phyloP scores from a whole-genome alignment of 2,329 filamentous ascomycete genomes.

The Parafenestella ontariensis region DNA sequence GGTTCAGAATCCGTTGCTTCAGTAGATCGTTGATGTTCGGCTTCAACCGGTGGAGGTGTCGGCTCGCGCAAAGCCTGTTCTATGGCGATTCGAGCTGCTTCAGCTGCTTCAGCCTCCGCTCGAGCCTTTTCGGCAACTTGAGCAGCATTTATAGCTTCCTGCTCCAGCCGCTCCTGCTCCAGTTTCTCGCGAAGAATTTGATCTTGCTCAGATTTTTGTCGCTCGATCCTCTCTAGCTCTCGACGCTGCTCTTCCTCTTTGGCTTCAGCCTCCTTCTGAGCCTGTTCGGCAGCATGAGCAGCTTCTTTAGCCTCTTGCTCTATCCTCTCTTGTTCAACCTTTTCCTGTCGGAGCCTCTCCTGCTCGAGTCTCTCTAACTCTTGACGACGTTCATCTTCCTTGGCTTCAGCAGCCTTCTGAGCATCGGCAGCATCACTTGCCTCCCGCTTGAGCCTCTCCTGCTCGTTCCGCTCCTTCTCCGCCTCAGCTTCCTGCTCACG shows the following conservation, averaged over 20 bases:
- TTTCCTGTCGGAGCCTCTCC: constrained; percentile 4
- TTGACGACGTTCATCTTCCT: neutral
- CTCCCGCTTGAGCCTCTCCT: neutral
- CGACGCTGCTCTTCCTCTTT: neutral
- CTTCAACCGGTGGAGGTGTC: neutral
- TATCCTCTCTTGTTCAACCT: constrained; percentile 4
- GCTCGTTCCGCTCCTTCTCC: constrained; percentile 1
- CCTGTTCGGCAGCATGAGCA: neutral
- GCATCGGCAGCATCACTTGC: neutral
- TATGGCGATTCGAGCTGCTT: constrained; percentile 9
- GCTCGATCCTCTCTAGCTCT: constrained; percentile 4
- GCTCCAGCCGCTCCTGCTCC: constrained; percentile 4
- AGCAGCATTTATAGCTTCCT: constrained; percentile 9
- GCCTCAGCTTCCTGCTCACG: constrained; percentile 2
- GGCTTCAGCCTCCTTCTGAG: neutral
- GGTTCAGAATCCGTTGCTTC: too few species aligned
- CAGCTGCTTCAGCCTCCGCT: constrained; percentile 10
- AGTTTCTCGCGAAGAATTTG: neutral
- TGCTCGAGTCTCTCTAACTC: constrained; percentile 4
- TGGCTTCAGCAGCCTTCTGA: neutral
- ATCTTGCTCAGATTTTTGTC: constrained; percentile 4
- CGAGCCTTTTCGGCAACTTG: constrained; percentile 4
- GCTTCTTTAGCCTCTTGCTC: constrained; percentile 2
- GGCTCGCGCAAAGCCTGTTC: constrained; percentile 14
- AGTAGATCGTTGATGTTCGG: neutral